Percentiles rank a stretch among this genome's conserved stretches.
Evolutionary conservation across 208 protist species (phyloP).

Genomic region (Leishmania turanica): DNA sequence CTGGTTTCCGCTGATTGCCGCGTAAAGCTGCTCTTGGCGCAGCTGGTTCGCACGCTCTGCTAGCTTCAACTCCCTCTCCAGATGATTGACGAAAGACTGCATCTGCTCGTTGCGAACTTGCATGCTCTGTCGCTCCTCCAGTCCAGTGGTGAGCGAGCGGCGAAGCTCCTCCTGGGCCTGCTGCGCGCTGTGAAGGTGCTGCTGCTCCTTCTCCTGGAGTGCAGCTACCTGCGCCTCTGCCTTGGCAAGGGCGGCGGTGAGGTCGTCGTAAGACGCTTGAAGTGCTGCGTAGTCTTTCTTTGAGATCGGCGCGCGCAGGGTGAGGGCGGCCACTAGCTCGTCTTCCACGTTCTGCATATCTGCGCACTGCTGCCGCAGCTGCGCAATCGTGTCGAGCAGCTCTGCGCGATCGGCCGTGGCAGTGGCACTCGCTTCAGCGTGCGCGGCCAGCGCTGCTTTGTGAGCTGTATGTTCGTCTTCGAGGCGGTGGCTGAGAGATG

Average conservation of each 20-base stretch:
- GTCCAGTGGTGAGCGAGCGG: not conserved
- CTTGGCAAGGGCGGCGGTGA: conserved; percentile 3
- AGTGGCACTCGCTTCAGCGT: conserved; percentile 8
- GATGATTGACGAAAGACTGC: conserved; percentile 18
- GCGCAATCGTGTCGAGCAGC: conserved; percentile 25
- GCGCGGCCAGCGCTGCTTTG: not conserved
- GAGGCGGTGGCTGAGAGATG: conserved; percentile 1
- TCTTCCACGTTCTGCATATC: conserved; percentile 21
- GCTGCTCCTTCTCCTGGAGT: conserved; percentile 1
- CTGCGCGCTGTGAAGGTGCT: conserved; percentile 5
- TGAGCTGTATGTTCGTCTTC: conserved; percentile 4
- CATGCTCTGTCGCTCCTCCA: conserved; percentile 10
- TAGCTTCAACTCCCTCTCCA: conserved; percentile 30
- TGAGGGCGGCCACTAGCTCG: conserved; percentile 19
- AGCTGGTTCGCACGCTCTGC: conserved; percentile 22
- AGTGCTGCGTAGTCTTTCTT: conserved; percentile 25
- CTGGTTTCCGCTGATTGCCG: not conserved
- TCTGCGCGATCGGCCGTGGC: conserved; percentile 9
- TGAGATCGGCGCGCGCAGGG: conserved; percentile 24
- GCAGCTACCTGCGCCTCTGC: conserved; percentile 18
- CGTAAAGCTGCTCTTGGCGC: conserved; percentile 33
- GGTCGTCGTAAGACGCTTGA: conserved; percentile 2
- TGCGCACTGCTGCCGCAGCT: conserved; percentile 16
- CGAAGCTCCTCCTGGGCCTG: conserved; percentile 10
- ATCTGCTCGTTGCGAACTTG: conserved; percentile 19